phyloP scores from a whole-genome alignment of 2,329 filamentous ascomycete species.

The Curvularia lunata region DNA sequence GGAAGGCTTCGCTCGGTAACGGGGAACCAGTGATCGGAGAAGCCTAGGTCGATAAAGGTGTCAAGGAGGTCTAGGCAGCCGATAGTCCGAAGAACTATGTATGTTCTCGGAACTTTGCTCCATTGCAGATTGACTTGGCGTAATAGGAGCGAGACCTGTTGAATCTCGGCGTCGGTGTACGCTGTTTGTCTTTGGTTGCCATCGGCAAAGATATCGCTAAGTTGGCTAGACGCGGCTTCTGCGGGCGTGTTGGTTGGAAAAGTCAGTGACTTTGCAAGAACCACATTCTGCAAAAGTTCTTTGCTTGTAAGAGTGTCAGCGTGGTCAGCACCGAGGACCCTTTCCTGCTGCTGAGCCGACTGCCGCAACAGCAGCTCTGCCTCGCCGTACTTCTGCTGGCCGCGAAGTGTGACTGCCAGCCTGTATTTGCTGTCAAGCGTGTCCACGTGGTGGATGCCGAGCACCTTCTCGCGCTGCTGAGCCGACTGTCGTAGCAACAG shows the following conservation, averaged over 20 bases:
- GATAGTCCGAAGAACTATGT: conserved; percentile 23
- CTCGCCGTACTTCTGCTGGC: background rate
- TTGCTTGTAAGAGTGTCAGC: no score
- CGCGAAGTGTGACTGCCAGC: background rate
- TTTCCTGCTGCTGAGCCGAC: no score
- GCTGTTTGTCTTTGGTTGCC: background rate
- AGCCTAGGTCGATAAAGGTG: conserved; percentile 15
- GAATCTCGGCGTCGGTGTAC: background rate
- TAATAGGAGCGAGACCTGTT: background rate
- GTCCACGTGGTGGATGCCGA: no score
- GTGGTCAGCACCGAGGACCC: no score
- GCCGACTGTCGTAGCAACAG: no score
- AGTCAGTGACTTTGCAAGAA: background rate
- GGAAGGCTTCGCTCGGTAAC: background rate
- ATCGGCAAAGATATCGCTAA: background rate
- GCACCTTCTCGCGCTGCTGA: no score
- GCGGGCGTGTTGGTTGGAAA: background rate
- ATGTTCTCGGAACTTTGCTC: conserved; percentile 24
- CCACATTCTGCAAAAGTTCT: no score
- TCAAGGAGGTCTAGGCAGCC: conserved; percentile 18
- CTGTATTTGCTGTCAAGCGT: background rate
- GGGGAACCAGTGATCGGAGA: conserved; percentile 5
- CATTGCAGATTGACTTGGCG: conserved; percentile 6
- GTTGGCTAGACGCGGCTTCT: background rate
- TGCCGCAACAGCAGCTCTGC: background rate